Evolutionary conservation across 2,329 filamentous ascomycete species (phyloP), one percentile per base, ranked within the genome.

Genomic region (Hirsutella minnesotensis): DNA sequence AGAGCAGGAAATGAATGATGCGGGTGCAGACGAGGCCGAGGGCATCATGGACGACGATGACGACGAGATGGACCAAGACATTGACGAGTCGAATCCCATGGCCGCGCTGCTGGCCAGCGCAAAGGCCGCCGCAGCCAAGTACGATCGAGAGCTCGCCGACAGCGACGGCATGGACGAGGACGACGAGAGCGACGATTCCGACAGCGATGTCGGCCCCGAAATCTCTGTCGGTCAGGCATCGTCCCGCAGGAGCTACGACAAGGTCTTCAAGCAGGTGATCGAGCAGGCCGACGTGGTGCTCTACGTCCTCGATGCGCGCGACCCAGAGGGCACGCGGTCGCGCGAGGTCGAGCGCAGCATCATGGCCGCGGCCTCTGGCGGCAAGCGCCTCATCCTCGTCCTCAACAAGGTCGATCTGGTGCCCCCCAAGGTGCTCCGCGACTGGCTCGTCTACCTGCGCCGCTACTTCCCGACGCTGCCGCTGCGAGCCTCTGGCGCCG

Each of bases 391-490:
- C 46, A 94, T 95, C 46, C 78, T 95, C 46, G 78, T 95, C 45
- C 72, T 95, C 52, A 95, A 95, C 80, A 95, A 95, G 76, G 89
- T 94, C 59, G 89, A 95, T 61, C 75, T 95, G 44, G 76, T 95
- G 38, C 89, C 89, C 3, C 79, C 86, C 19, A 73, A 80, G 38
- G 83, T 90, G 12, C 77, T 95, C 37, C 86, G 86, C 59, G 79
- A 75, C 55, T 95, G 89, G 89, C 78, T 95, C 51, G 64, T 75
- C 45, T 80, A 95, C 63, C 76, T 95, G 49, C 83, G 87, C 47
- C 79, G 86, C 51, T 94, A 84, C 61, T 95, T 95, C 72, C 89
- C 89, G 24, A 94, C 89, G 7, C 72, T 95, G 30, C 89, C 89
- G 19, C 79, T 95, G 41, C 85, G 87, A 56, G 89, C 89, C 15